Percentiles rank a stretch among this genome's conserved stretches.
These are phyloP conservation scores for Ocimum tenuiflorum DNA, from an alignment of 257 asterid genomes.

Conservation along the genomic window DNA sequence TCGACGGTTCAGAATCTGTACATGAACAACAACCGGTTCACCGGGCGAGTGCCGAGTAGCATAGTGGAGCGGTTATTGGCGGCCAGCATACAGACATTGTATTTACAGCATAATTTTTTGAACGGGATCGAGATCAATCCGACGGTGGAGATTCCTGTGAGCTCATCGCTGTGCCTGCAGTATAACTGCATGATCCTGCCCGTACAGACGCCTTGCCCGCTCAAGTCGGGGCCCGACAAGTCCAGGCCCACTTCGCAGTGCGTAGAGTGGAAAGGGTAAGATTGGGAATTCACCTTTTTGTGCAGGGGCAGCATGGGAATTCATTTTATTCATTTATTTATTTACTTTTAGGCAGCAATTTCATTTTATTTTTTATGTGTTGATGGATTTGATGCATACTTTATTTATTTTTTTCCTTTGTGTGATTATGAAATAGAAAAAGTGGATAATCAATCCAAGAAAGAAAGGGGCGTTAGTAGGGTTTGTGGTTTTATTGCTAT, in stretches of 20 bases:
- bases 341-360: conserved; percentile 25
- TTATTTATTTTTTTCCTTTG: too few relatives aligned
- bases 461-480: too few relatives aligned
- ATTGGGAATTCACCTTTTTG: conserved; percentile 12
- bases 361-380: too few relatives aligned
- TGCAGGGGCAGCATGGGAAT: background rate
- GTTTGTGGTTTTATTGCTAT: too few relatives aligned
- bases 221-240: conserved; percentile 72
- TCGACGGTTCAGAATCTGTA: conserved; percentile 73
- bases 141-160: conserved; percentile 70
- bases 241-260: conserved; percentile 83
- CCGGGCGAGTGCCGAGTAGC: conserved; percentile 63
- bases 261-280: conserved; percentile 61
- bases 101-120: conserved; percentile 77
- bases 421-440: too few relatives aligned
- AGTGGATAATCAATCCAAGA: too few relatives aligned
- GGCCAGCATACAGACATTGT: conserved; percentile 49
- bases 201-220: conserved; percentile 74
- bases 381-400: too few relatives aligned
- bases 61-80: conserved; percentile 75
- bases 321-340: background rate
- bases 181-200: conserved; percentile 93
- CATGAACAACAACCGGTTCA: conserved; percentile 86
- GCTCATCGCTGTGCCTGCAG: conserved; percentile 79
- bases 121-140: conserved; percentile 79